A percentile compares a stretch with the other conserved stretches of the same genome.
phyloP scores from a whole-genome alignment of 1,139 yeast species.

The Geotrichum fermentans region DNA sequence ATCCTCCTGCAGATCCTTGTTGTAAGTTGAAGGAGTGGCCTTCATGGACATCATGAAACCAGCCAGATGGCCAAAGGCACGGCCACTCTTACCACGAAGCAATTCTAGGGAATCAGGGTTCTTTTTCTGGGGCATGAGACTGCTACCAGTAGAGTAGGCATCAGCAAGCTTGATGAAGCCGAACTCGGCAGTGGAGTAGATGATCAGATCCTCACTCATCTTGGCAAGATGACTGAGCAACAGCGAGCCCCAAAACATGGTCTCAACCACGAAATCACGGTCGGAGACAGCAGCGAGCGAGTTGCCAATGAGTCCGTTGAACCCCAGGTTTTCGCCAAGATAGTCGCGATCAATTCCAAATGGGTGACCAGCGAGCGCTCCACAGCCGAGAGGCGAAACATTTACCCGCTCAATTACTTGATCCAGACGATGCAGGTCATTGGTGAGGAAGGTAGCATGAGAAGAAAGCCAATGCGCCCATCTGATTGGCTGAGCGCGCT shows the following conservation, averaged over 20 bases:
- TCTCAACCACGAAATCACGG: slow-evolving; percentile 94
- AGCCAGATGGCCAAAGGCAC: slow-evolving; percentile 90
- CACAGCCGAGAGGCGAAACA: slow-evolving; percentile 88
- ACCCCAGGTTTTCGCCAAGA: slow-evolving; percentile 73
- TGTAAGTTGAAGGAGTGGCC: slow-evolving; percentile 94
- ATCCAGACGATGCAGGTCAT: slow-evolving; percentile 77
- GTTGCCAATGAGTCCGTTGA: slow-evolving; percentile 83
- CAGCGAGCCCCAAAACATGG: slow-evolving; percentile 95
- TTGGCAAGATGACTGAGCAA: slow-evolving; percentile 94
- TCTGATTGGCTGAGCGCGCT: slow-evolving; percentile 97
- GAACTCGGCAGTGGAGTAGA: slow-evolving; percentile 95
- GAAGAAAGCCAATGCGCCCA: slow-evolving; percentile 97
- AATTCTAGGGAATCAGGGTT: slow-evolving; percentile 95
- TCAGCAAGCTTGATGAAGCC: slow-evolving; percentile 91
- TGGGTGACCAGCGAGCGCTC: slow-evolving; percentile 98
- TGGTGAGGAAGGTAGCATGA: slow-evolving; percentile 89
- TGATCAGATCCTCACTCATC: slow-evolving; percentile 88
- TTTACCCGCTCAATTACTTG: slow-evolving; percentile 81
- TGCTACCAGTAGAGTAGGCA: slow-evolving; percentile 97
- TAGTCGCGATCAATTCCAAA: slow-evolving; percentile 94
- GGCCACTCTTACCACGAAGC: slow-evolving; percentile 93
- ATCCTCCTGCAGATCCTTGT: slow-evolving; percentile 98
- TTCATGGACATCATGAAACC: slow-evolving; percentile 95
- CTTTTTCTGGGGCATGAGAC: slow-evolving; percentile 98
- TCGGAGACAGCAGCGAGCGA: slow-evolving; percentile 93